phyloP scores from a whole-genome alignment of 1,139 yeast genomes.

The Suhomyces bokatorum region DNA sequence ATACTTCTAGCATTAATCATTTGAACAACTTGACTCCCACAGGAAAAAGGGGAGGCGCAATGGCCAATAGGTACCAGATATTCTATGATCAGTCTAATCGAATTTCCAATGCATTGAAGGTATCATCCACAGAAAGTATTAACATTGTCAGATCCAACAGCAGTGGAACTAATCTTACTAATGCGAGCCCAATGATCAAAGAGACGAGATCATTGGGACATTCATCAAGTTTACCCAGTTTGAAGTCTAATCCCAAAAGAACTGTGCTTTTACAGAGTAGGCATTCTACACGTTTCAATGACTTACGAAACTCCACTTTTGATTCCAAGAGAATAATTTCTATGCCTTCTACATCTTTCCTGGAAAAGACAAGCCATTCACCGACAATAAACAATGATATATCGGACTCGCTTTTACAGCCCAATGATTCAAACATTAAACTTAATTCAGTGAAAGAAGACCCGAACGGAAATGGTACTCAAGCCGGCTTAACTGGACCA shows the following conservation, averaged over 20 bases:
- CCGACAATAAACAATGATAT: neutral
- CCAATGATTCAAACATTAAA: neutral
- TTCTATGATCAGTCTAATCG: conserved; percentile 51
- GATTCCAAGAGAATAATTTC: conserved; percentile 14
- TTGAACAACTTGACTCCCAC: conserved; percentile 26
- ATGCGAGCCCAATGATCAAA: conserved; percentile 9
- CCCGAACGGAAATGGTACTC: too few relatives aligned
- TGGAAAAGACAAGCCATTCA: conserved; percentile 4
- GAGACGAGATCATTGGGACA: conserved; percentile 34
- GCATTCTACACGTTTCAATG: conserved; percentile 13
- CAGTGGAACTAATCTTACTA: conserved; percentile 15
- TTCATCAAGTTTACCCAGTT: conserved; percentile 43
- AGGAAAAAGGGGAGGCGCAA: conserved; percentile 43
- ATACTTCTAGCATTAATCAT: conserved; percentile 8
- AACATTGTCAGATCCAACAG: conserved; percentile 31
- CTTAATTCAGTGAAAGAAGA: neutral
- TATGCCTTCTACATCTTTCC: conserved; percentile 10
- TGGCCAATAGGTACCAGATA: conserved; percentile 51
- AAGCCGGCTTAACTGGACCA: neutral
- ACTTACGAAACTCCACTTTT: conserved; percentile 5
- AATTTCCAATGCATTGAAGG: conserved; percentile 47
- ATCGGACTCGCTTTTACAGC: neutral
- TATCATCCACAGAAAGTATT: conserved; percentile 46
- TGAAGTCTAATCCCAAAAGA: conserved; percentile 25
- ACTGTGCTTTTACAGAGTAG: conserved; percentile 11